Percentiles rank a stretch among this genome's conserved stretches.
Conservation (phyloP, 305 asterid genomes). For the Ilex paraguariensis region DNA sequence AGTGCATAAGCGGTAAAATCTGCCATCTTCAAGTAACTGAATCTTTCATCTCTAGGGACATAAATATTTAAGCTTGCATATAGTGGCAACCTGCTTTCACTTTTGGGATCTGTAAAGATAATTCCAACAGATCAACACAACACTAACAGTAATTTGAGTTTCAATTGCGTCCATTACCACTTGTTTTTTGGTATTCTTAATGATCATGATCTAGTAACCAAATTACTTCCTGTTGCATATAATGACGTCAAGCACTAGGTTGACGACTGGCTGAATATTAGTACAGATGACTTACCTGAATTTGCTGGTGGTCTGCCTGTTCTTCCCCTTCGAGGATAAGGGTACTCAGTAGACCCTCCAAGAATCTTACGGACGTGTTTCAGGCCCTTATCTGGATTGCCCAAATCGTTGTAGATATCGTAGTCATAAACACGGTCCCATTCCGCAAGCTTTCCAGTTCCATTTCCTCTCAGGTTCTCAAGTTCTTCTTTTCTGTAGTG, state of each 20-base stretch:
- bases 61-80: constrained; percentile 53
- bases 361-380: constrained; percentile 46
- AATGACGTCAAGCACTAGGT: too few species aligned
- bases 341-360: constrained; percentile 57
- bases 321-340: constrained; percentile 86
- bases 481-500: constrained; percentile 55
- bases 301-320: constrained; percentile 57
- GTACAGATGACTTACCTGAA: constrained; percentile 25
- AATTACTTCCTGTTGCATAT: too few species aligned
- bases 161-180: too few species aligned
- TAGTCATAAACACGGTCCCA: constrained; percentile 73
- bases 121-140: background rate
- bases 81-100: constrained; percentile 57
- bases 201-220: too few species aligned
- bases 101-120: constrained; percentile 46
- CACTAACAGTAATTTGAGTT: too few species aligned
- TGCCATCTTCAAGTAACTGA: constrained; percentile 72
- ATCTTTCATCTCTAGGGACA: constrained; percentile 79
- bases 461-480: constrained; percentile 51
- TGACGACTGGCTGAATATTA: too few species aligned
- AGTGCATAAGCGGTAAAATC: constrained; percentile 66
- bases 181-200: too few species aligned
- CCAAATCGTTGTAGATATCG: constrained; percentile 61
- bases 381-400: constrained; percentile 54
- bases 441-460: constrained; percentile 56